Percentiles rank a stretch among this genome's conserved stretches.
Conservation (phyloP, 345 rosid species). For the Eucalyptus curtisii region DNA sequence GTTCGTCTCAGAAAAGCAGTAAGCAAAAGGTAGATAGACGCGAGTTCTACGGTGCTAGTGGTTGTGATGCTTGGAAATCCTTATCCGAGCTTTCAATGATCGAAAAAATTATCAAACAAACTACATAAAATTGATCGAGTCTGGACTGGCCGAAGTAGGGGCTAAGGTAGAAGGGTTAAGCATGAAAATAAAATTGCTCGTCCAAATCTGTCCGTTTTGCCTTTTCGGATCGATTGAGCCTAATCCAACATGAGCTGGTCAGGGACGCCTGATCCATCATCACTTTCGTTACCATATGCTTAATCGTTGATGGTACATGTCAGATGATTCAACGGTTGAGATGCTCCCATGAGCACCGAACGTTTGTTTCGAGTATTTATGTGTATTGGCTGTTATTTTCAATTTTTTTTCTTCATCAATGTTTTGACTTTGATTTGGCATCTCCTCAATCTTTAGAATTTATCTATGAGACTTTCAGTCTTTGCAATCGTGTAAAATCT, state of each 20-base stretch:
- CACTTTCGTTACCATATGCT: not conserved
- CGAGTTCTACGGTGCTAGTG: not conserved
- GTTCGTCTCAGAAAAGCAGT: not conserved
- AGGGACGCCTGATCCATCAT: not conserved
- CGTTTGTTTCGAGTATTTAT: not conserved
- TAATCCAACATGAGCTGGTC: not conserved
- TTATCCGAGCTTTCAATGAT: not conserved
- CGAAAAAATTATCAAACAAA: not conserved
- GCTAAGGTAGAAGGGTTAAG: not conserved
- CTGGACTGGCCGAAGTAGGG: not conserved
- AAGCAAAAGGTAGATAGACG: not conserved
- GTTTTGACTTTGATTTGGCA: not conserved
- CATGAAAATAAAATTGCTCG: not conserved
- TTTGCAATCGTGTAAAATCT: not conserved
- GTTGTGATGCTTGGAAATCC: not conserved
- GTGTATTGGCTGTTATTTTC: not conserved
- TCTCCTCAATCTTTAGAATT: not conserved
- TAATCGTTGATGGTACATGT: not conserved
- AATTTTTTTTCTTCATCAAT: not conserved
- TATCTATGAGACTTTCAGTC: not conserved
- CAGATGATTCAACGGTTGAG: not conserved
- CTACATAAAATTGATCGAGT: not conserved
- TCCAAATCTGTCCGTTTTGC: not conserved
- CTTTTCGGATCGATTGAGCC: not conserved
- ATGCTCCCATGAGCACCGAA: not conserved